A percentile compares a stretch with the other conserved stretches of the same genome.
These are phyloP conservation scores for Penicillium janthinellum DNA, from an alignment of 2,329 filamentous ascomycete species.

Conservation along the genomic window DNA sequence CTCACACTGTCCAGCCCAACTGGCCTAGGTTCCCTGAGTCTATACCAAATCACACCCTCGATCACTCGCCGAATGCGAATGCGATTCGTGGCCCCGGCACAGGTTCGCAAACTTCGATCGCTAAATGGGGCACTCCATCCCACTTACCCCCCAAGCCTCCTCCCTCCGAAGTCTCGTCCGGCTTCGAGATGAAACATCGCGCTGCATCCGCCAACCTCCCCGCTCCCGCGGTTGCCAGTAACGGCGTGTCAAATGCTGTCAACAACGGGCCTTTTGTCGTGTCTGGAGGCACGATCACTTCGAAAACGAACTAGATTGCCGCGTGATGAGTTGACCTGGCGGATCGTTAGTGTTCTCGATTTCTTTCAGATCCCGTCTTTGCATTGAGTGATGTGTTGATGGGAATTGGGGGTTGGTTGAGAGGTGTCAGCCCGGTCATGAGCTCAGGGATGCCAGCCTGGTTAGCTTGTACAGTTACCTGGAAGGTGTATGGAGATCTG, in stretches of 20 bases:
- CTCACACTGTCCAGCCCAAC: slow-evolving; percentile 26
- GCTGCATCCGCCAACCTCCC: slow-evolving; percentile 22
- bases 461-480: slow-evolving; percentile 13
- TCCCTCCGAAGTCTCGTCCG: slow-evolving; percentile 48
- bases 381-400: slow-evolving; percentile 1
- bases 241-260: slow-evolving; percentile 19
- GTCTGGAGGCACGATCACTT: slow-evolving; percentile 35
- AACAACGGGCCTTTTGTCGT: slow-evolving; percentile 44
- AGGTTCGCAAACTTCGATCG: slow-evolving; percentile 43
- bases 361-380: neutral
- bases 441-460: neutral
- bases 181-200: slow-evolving; percentile 45
- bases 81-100: slow-evolving; percentile 24
- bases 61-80: slow-evolving; percentile 20
- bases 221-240: slow-evolving; percentile 26
- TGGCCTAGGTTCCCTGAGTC: slow-evolving; percentile 33
- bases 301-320: slow-evolving; percentile 31
- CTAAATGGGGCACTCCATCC: slow-evolving; percentile 54
- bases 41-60: slow-evolving; percentile 24
- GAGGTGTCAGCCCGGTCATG: neutral
- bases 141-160: slow-evolving; percentile 54
- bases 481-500: slow-evolving; percentile 12
- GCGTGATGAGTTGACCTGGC: neutral
- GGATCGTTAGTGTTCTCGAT: neutral
- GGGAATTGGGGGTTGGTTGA: neutral